Evolutionary conservation across 257 asterid species (phyloP).

Genomic region (Primulina huaijiensis): DNA sequence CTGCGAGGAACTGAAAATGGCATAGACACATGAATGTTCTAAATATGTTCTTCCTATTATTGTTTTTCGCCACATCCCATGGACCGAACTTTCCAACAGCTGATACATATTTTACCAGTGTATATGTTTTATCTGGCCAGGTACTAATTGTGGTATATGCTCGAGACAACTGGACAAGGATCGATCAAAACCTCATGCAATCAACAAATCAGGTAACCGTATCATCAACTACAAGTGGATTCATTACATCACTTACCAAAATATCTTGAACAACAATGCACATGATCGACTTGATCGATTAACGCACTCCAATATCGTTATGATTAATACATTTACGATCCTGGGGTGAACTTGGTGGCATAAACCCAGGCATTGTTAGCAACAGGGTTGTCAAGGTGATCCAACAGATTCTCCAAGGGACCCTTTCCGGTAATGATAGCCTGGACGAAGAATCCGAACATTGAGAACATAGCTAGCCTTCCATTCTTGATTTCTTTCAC

Average conservation of each 20-base stretch:
- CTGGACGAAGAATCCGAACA: constrained; percentile 68
- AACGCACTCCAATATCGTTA: too few relatives aligned
- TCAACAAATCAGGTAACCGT: background rate
- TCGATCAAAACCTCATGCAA: background rate
- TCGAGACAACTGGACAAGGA: background rate
- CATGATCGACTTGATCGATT: background rate
- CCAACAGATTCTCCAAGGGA: constrained; percentile 65
- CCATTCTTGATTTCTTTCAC: constrained; percentile 85
- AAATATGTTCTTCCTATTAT: too few relatives aligned
- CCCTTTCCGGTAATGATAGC: constrained; percentile 66
- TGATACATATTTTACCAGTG: background rate
- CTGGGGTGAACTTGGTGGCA: constrained; percentile 72
- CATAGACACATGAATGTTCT: too few relatives aligned
- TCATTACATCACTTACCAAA: constrained; percentile 16
- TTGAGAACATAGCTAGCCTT: constrained; percentile 80
- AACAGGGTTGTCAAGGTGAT: constrained; percentile 81
- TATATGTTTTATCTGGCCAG: background rate
- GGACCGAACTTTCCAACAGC: too few relatives aligned
- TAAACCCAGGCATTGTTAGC: constrained; percentile 83
- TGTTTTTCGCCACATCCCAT: too few relatives aligned
- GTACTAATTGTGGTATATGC: background rate
- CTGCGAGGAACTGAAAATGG: too few relatives aligned
- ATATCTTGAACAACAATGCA: constrained; percentile 2
- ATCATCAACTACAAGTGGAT: constrained; percentile 13
- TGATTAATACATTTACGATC: constrained; percentile 30